Conservation (phyloP, 441 rosid species). For the Adansonia madagascariensis region DNA sequence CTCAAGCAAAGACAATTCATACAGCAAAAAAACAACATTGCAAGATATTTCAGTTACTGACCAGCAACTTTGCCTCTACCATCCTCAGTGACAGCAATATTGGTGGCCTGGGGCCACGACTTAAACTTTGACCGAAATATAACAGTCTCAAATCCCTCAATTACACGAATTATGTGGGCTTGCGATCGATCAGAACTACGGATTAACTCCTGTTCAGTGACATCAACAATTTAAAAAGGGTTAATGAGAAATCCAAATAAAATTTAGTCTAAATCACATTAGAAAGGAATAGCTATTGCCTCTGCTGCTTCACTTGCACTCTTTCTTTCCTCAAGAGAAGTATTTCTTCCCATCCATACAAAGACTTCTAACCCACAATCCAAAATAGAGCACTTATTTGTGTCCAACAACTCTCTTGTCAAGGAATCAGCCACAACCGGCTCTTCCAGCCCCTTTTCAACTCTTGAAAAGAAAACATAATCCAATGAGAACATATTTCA, state of each 20-base stretch:
- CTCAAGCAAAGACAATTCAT: constrained; percentile 12
- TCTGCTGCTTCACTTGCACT: not conserved
- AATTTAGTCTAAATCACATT: not conserved
- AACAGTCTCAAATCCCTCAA: constrained; percentile 96
- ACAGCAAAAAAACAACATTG: constrained; percentile 12
- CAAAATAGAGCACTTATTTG: not conserved
- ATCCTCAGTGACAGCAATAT: constrained; percentile 71
- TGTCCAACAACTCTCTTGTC: not conserved
- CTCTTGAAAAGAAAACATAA: not conserved
- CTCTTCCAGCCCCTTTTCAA: not conserved
- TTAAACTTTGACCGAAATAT: constrained; percentile 83
- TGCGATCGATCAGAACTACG: not conserved
- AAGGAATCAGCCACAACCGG: not conserved
- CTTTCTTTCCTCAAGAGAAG: not conserved
- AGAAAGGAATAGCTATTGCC: not conserved
- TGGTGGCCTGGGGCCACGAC: constrained; percentile 71
- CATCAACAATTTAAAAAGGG: not conserved
- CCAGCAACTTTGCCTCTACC: constrained; percentile 99
- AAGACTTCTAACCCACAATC: not conserved
- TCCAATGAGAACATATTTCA: not conserved
- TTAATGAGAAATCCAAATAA: not conserved
- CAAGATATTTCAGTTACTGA: constrained; percentile 37
- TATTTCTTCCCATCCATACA: not conserved
- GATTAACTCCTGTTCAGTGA: not conserved
- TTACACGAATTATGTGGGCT: constrained; percentile 67